Conservation (phyloP, 805 yeast genomes). For the Millerozyma miso region DNA sequence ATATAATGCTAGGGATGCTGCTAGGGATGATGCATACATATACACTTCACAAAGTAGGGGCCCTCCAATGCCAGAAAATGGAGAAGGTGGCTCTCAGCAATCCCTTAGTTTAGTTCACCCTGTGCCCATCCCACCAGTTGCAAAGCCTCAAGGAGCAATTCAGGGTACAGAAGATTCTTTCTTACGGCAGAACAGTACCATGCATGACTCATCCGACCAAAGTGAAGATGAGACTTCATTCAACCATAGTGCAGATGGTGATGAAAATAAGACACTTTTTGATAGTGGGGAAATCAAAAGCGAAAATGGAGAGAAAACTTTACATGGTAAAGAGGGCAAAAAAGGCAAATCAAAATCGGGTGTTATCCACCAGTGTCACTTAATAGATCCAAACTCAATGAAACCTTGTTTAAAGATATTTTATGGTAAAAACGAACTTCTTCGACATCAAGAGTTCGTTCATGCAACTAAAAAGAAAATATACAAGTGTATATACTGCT, state of each 20-base stretch:
- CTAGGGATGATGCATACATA: not conserved
- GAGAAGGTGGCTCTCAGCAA: not conserved
- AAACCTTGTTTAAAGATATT: slow-evolving; percentile 36
- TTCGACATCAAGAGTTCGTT: slow-evolving; percentile 43
- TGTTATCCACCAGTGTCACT: slow-evolving; percentile 40
- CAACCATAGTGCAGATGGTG: not conserved
- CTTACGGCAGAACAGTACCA: not conserved
- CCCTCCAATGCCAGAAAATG: not conserved
- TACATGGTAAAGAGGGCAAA: slow-evolving; percentile 10
- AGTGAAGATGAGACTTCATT: not conserved
- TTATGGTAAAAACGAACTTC: slow-evolving; percentile 40
- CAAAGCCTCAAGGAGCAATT: not conserved
- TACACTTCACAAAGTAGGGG: not conserved
- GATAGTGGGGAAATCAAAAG: not conserved
- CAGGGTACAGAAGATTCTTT: not conserved
- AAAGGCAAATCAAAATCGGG: slow-evolving; percentile 17
- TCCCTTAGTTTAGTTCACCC: not conserved
- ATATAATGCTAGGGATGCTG: not conserved
- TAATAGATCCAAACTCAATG: slow-evolving; percentile 28
- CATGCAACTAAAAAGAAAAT: slow-evolving; percentile 42
- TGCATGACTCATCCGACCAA: not conserved
- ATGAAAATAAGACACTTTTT: not conserved
- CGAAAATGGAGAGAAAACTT: not conserved
- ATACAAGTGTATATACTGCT: slow-evolving; percentile 39
- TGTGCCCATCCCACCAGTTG: not conserved